Base-by-base conservation (phyloP, 2,329 filamentous ascomycete species). In the Talaromyces verruculosus region DNA sequence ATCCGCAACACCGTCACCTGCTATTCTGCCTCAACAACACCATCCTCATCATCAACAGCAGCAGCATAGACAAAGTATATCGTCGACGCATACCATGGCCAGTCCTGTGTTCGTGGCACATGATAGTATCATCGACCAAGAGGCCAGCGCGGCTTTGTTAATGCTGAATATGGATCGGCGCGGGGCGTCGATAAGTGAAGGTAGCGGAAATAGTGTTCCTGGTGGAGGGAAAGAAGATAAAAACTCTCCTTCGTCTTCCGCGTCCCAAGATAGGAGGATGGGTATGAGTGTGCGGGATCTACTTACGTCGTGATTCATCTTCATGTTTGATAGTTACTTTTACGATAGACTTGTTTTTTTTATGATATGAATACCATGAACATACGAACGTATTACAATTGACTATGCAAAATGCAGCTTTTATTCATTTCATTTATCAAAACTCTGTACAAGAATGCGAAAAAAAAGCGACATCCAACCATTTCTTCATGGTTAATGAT, bases 161-260 rank as follows among this genome's bases (percentile, higher is more conserved):
- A 96, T 97, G 93, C 81, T 97, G 67, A 96, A 93, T 70, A 88
- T 84, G 63, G 92, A 95, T 75, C 86, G 91, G 47, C 84, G 91
- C 41, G 84, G 83, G 43, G 81, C 79, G 4, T 58, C 62, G 10
- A 57, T 58, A 6, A 64, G 62, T 58, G 62, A 58, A 47, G 22
- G 15, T 13, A 33, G n/a, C n/a, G 51, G 47, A 10, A 28, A 3
- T 28, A 15, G 45, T 51, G 22, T n/a, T 15, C 11, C 35, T 41
- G 15, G 39, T n/a, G 39, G 6, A 2, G 39, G 35, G n/a, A 37
- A 33, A 10, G 61, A 43, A n/a, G 61, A 22, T 17, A 33, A 11
- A 3, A 41, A 43, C 2, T 22, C 28, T 15, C 15, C 10, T 17
- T 63, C 49, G 4, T 33, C 61, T 25, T 55, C 55, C 28, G n/a